Conservation (phyloP, 352 stramenopile genomes). For the Pythium scleroteichum region DNA sequence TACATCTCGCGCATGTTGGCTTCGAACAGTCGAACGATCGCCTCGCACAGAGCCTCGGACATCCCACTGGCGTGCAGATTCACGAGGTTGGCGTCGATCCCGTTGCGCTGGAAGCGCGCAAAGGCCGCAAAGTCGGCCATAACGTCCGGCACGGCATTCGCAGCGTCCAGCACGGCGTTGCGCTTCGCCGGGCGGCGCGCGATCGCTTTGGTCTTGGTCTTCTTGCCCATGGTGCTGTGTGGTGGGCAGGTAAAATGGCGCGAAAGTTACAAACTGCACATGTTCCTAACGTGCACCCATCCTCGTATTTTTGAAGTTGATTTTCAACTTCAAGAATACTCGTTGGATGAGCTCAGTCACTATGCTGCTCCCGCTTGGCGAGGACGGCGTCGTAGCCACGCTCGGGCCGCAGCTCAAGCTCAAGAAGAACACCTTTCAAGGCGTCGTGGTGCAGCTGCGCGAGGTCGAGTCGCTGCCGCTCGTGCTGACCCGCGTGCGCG, state of each 20-base stretch:
- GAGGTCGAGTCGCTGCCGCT: constrained; percentile 26
- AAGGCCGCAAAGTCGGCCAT: constrained; percentile 67
- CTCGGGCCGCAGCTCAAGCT: constrained; percentile 54
- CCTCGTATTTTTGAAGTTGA: too few relatives aligned
- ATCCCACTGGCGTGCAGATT: constrained; percentile 47
- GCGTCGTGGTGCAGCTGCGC: constrained; percentile 49
- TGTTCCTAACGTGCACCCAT: constrained; percentile 25
- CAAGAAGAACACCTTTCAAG: constrained; percentile 76
- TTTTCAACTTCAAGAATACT: constrained; percentile 13
- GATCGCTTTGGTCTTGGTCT: constrained; percentile 7
- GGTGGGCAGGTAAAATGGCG: neutral
- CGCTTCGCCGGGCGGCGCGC: neutral
- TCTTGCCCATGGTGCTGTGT: constrained; percentile 23
- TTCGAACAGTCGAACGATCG: constrained; percentile 82
- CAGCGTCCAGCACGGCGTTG: constrained; percentile 38
- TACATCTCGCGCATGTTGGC: constrained; percentile 93
- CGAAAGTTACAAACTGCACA: neutral
- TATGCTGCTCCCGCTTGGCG: constrained; percentile 26
- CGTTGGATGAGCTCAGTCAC: neutral
- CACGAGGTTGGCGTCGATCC: constrained; percentile 41
- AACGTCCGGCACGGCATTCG: constrained; percentile 59
- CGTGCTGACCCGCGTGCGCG: constrained; percentile 31
- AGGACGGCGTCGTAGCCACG: constrained; percentile 26
- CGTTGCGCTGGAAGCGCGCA: constrained; percentile 51
- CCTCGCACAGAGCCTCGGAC: constrained; percentile 28